Percentiles rank a stretch among this genome's conserved stretches.
Evolutionary conservation across 2,329 filamentous ascomycete species (phyloP).

Genomic region (Diaporthe vaccinii): DNA sequence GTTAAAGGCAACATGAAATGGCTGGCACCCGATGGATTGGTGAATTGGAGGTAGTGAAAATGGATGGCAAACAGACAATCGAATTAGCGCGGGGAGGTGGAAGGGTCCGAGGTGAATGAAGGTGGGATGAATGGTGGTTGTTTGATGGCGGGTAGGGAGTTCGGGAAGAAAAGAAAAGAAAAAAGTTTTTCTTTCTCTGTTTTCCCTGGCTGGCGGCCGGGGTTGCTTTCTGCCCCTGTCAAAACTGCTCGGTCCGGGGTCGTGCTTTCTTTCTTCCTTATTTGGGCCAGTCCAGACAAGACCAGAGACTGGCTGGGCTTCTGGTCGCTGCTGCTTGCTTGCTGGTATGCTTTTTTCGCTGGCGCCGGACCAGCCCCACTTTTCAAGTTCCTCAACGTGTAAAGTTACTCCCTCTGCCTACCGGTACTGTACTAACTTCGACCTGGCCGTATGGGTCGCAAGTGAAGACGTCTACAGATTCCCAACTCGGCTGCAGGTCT

Average conservation of each 20-base stretch:
- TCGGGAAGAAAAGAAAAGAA: slow-evolving; percentile 5
- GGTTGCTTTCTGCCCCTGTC: slow-evolving; percentile 21
- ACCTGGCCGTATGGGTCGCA: background rate
- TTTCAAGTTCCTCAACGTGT: slow-evolving; percentile 32
- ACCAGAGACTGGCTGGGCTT: slow-evolving; percentile 5
- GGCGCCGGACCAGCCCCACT: slow-evolving; percentile 29
- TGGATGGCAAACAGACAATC: background rate
- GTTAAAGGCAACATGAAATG: background rate
- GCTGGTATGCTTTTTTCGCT: slow-evolving; percentile 31
- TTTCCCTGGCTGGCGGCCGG: background rate
- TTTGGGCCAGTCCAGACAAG: slow-evolving; percentile 13
- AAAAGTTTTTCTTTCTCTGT: slow-evolving; percentile 23
- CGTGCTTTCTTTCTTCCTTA: slow-evolving; percentile 40
- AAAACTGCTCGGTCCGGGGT: slow-evolving; percentile 6
- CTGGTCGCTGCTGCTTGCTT: background rate
- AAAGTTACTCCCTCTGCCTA: slow-evolving; percentile 19
- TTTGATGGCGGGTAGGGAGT: slow-evolving; percentile 2
- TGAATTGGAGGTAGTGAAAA: background rate
- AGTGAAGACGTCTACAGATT: background rate
- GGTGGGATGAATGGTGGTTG: background rate
- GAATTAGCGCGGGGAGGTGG: background rate
- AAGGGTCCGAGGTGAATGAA: background rate
- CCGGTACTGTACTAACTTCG: background rate
- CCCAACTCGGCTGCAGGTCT: background rate
- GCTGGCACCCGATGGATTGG: too few relatives aligned